Conservation (phyloP, 1,284 basidiomycete species). For the Sporisorium graminicola region DNA sequence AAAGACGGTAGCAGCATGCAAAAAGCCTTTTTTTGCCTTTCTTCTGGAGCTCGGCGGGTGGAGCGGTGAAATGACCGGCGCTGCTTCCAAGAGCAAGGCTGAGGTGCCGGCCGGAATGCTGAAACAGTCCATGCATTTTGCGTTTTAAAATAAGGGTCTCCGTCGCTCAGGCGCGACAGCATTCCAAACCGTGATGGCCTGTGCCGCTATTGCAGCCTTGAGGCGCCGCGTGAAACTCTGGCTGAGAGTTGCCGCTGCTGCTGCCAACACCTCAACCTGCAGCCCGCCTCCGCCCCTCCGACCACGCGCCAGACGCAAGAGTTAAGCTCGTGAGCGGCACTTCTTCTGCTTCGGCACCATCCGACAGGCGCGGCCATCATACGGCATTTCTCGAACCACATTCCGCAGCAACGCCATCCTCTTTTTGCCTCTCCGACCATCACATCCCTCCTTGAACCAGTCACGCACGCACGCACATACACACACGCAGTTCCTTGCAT, state of each 20-base stretch:
- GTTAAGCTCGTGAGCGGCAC: too few relatives aligned
- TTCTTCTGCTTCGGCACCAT: neutral
- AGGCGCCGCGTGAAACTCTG: neutral
- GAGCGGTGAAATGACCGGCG: constrained; percentile 24
- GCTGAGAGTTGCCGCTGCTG: neutral
- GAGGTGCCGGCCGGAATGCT: constrained; percentile 17
- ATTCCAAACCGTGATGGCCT: constrained; percentile 3
- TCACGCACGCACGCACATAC: constrained; percentile 1
- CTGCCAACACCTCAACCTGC: neutral
- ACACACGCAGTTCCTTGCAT: neutral
- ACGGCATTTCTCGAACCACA: neutral
- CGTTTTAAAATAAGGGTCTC: constrained; percentile 10
- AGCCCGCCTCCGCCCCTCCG: neutral
- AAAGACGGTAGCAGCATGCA: neutral
- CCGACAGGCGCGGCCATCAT: neutral
- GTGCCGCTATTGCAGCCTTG: neutral
- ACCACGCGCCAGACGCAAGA: neutral
- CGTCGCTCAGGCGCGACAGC: neutral
- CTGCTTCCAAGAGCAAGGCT: neutral
- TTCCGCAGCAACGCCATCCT: constrained; percentile 2
- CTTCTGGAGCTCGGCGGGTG: constrained; percentile 8
- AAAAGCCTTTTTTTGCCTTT: neutral
- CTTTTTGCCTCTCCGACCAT: neutral
- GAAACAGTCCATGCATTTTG: neutral
- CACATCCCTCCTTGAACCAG: constrained; percentile 2